Base-by-base conservation (phyloP, 345 rosid genomes). In the Hibiscus trionum region DNA sequence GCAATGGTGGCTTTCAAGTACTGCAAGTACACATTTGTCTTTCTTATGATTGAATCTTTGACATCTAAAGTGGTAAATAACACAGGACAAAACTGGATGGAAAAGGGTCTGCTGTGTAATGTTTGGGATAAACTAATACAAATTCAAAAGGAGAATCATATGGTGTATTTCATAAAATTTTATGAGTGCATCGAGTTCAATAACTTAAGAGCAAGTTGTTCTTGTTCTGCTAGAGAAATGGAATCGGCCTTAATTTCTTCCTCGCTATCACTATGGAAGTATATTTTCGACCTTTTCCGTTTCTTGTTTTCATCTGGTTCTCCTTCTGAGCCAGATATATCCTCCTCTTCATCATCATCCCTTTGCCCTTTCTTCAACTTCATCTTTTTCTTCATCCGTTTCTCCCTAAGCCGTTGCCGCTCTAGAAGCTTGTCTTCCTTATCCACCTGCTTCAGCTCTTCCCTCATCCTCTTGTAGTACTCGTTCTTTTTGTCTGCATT, bases 401-500 rank as follows among this genome's bases (percentile, higher is more conserved):
- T 90, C 69, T 91, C 97, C 76, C 87, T 84, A 42, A 85, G 91
- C 69, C 89, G 89, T 64, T 86, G 86, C 16, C 77, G 86, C 59
- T 91, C 91, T 33, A 88, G 76, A 67, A 81, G 83, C 84, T 91
- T 94, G 84, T 94, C 98, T 77, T 84, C 97, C 69, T 80, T 81
- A 82, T 94, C 96, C 0, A 73, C 93, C 60, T 63, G 79, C 84
- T 87, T 91, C 89, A 94, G 69, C 79, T 88, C 86, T 72, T 84
- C 97, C 77, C 92, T 86, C 80, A 87, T 60, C 76, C 82, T 94
- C 85, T 81, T 82, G 69, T 88, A 91, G 78, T 73, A 84, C 52
- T 88, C 88, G 2, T 77, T 79, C 73, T 77, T 88, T 74, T 81
- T 77, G 75, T 76, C 98, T 94, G 82, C 80, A 72, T 39, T 35